Evolutionary conservation across 345 rosid genomes (phyloP).

Genomic region (Bruguiera sexangula): DNA sequence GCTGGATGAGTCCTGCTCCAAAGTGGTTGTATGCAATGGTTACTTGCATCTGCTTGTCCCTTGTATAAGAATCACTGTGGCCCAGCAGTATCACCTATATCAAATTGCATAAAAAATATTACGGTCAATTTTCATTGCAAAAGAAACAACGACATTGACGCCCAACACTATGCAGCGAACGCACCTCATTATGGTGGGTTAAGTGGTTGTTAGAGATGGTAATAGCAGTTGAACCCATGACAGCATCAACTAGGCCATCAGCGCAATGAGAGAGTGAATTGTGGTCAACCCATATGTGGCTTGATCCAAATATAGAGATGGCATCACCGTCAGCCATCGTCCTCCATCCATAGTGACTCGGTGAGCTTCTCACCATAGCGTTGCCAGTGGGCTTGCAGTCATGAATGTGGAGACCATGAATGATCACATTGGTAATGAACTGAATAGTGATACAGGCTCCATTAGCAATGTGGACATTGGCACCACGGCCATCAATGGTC

Average conservation of each 20-base stretch:
- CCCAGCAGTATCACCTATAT: conserved; percentile 83
- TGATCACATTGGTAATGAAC: conserved; percentile 73
- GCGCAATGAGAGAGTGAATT: conserved; percentile 91
- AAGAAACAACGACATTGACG: neutral
- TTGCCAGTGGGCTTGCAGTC: conserved; percentile 94
- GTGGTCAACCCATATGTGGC: conserved; percentile 91
- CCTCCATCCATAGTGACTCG: conserved; percentile 82
- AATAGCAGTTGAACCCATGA: conserved; percentile 92
- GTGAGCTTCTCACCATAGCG: conserved; percentile 88
- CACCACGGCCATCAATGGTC: conserved; percentile 89
- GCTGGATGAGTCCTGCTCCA: conserved; percentile 87
- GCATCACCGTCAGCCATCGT: conserved; percentile 93
- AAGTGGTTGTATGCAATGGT: conserved; percentile 96
- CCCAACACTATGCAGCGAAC: neutral
- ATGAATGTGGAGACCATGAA: conserved; percentile 87
- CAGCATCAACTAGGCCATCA: conserved; percentile 94
- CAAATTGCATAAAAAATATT: neutral
- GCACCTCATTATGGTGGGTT: conserved; percentile 90
- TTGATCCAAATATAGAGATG: conserved; percentile 78
- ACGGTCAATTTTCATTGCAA: conserved; percentile 5
- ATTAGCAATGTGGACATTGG: conserved; percentile 80
- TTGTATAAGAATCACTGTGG: conserved; percentile 78
- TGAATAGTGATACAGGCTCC: conserved; percentile 92
- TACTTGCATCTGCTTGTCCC: conserved; percentile 89
- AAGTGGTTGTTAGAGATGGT: conserved; percentile 86